These are phyloP conservation scores for Exophiala alcalophila DNA, from an alignment of 2,329 filamentous ascomycete genomes.

Conservation along the genomic window DNA sequence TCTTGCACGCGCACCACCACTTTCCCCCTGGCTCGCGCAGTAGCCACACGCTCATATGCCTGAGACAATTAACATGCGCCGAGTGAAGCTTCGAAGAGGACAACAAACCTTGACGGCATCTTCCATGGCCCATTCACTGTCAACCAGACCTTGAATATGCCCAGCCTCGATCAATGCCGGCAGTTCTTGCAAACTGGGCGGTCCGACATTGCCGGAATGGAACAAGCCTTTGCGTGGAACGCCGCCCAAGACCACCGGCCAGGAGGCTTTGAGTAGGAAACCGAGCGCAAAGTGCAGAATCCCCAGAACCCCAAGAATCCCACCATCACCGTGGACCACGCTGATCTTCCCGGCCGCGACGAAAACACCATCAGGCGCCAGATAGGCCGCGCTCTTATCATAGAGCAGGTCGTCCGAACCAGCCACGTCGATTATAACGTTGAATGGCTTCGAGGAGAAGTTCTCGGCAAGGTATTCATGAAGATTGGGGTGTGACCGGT, in stretches of 20 bases:
- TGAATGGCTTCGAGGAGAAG: slow-evolving; percentile 9
- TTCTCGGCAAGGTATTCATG: slow-evolving; percentile 9
- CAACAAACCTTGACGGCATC: slow-evolving; percentile 29
- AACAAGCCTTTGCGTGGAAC: slow-evolving; percentile 12
- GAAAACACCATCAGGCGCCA: slow-evolving; percentile 12
- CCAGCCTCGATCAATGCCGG: slow-evolving; percentile 38
- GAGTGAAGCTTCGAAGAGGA: not conserved
- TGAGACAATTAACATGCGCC: slow-evolving; percentile 23
- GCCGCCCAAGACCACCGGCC: slow-evolving; percentile 13
- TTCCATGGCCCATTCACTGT: slow-evolving; percentile 41
- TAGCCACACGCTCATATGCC: slow-evolving; percentile 35
- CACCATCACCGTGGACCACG: slow-evolving; percentile 3
- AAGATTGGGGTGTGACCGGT: slow-evolving; percentile 9
- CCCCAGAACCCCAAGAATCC: not conserved
- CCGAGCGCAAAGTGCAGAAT: slow-evolving; percentile 2
- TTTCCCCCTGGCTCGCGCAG: slow-evolving; percentile 13
- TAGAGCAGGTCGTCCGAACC: slow-evolving; percentile 8
- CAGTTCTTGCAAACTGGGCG: slow-evolving; percentile 36
- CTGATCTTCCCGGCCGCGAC: slow-evolving; percentile 12
- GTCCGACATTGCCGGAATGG: slow-evolving; percentile 23
- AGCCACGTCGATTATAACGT: slow-evolving; percentile 17
- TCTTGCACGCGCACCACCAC: slow-evolving; percentile 16
- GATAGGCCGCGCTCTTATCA: slow-evolving; percentile 11
- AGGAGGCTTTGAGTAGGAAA: not conserved
- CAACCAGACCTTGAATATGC: slow-evolving; percentile 38